Evolutionary conservation across 192 early-diverging fungal genomes (phyloP), one percentile per base, ranked within the genome.

Genomic region (Backusella luteola): DNA sequence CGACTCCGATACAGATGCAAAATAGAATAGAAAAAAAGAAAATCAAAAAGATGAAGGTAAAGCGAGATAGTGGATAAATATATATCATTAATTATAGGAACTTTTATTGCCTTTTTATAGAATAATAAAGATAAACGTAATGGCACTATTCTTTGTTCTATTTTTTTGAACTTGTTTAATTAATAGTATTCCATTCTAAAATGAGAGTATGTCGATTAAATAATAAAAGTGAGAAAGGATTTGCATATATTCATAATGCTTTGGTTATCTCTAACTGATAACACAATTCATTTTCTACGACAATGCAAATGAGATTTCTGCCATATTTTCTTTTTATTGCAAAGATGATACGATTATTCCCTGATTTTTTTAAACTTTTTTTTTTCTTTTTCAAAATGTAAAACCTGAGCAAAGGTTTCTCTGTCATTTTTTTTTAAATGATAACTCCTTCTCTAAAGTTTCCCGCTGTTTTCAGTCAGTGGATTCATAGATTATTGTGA

Each of bases 351-450:
- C 53, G 53, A 59, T 59, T 26, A 59, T 59, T 59, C 23, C 23
- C 53, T 59, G 23, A 59, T 26, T 59, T 63, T 56, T 26, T 56
- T 56, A 56, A 56, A 56, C 19, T 21, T 21, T 21, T 21, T 44
- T 44, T 44, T 44, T 44, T 44, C 42, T 44, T 44, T 44, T 44
- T 44, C 42, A 59, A 59, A 59, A 59, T 26, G n/a, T 23, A 59
- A 59, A 59, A 59, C 53, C 53, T 21, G 53, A 59, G 23, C 53
- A 59, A 49, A 59, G 53, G 53, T 59, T 26, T 59, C 53, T 59
- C 53, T 59, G 53, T 3, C 23, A 26, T 52, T 21, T 56, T 59
- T 49, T 49, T 49, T 49, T 49, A 44, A 21, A 56, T 23, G 53
- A 56, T 56, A 56, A 56, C 53, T 56, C 53, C 53, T 56, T 23